Evolutionary conservation across 768 basidiomycete species (phyloP).

Genomic region (Holtermannia corniformis): DNA sequence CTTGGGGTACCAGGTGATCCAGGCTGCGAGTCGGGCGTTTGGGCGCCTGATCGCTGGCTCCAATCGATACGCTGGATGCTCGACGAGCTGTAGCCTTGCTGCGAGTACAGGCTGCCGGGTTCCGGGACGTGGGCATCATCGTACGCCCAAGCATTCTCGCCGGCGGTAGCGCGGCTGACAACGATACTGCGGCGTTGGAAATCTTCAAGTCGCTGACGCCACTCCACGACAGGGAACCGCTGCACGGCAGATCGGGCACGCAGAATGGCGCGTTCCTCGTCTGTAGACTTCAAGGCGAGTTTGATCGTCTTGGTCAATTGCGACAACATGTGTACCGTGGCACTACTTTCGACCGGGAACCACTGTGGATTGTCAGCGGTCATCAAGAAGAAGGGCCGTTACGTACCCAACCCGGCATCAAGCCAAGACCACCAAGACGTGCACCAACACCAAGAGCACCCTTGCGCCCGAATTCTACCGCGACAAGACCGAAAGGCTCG

Average conservation of each 20-base stretch:
- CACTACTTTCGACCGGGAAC: constrained; percentile 92
- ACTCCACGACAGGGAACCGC: constrained; percentile 95
- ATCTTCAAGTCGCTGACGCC: constrained; percentile 92
- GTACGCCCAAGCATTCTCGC: constrained; percentile 53
- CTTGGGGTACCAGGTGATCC: neutral
- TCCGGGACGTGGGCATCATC: constrained; percentile 20
- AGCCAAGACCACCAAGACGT: constrained; percentile 83
- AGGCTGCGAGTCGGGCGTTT: neutral
- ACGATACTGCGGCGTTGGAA: constrained; percentile 79
- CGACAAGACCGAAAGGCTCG: constrained; percentile 90
- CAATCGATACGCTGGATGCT: neutral
- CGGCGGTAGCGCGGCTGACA: constrained; percentile 60
- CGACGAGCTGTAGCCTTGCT: constrained; percentile 6
- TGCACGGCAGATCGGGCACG: constrained; percentile 89
- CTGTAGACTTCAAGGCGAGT: constrained; percentile 77
- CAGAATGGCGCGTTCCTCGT: constrained; percentile 83
- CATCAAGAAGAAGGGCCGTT: no score
- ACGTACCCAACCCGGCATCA: constrained; percentile 96
- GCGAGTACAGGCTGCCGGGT: constrained; percentile 5
- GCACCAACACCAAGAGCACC: constrained; percentile 92
- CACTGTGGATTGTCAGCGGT: constrained; percentile 50
- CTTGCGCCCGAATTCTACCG: constrained; percentile 92
- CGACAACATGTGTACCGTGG: constrained; percentile 88
- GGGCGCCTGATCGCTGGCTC: neutral
- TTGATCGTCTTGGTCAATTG: constrained; percentile 92